Evolutionary conservation across 176 grass and related monocot species (phyloP).

Genomic region (Saccharum spontaneum): DNA sequence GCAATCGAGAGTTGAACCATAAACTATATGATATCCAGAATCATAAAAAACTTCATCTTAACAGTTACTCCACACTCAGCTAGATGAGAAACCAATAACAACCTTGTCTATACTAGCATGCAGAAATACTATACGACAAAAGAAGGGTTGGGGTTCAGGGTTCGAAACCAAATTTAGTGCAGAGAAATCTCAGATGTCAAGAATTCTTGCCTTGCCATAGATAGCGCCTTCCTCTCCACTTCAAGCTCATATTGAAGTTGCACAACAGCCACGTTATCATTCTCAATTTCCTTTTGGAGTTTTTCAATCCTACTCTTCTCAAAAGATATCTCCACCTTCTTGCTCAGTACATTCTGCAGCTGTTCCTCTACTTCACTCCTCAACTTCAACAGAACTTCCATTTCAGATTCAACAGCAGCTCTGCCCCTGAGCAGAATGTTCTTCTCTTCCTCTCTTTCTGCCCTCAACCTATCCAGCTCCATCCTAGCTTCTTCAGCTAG

Average conservation of each 20-base stretch:
- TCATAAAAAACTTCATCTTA: neutral
- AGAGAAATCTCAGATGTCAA: neutral
- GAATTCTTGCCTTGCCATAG: conserved; percentile 77
- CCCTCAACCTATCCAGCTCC: conserved; percentile 69
- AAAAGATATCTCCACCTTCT: conserved; percentile 86
- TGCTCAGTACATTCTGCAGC: conserved; percentile 76
- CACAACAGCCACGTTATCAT: conserved; percentile 62
- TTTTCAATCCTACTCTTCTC: conserved; percentile 78
- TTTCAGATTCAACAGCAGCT: conserved; percentile 90
- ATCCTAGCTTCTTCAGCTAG: conserved; percentile 72
- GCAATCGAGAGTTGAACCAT: neutral
- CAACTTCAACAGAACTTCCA: conserved; percentile 77
- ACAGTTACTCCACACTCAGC: neutral
- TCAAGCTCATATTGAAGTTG: conserved; percentile 92
- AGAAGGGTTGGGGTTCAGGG: neutral
- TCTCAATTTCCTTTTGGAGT: conserved; percentile 75
- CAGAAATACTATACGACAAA: neutral
- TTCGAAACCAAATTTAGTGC: neutral
- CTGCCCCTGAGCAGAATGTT: conserved; percentile 58
- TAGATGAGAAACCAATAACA: neutral
- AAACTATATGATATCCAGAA: neutral
- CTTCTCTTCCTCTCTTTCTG: conserved; percentile 82
- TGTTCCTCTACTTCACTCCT: conserved; percentile 83
- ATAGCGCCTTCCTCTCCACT: conserved; percentile 93
- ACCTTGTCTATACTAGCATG: neutral